Conservation (phyloP, 805 yeast species). For the Cyberlindnera bimundalis region DNA sequence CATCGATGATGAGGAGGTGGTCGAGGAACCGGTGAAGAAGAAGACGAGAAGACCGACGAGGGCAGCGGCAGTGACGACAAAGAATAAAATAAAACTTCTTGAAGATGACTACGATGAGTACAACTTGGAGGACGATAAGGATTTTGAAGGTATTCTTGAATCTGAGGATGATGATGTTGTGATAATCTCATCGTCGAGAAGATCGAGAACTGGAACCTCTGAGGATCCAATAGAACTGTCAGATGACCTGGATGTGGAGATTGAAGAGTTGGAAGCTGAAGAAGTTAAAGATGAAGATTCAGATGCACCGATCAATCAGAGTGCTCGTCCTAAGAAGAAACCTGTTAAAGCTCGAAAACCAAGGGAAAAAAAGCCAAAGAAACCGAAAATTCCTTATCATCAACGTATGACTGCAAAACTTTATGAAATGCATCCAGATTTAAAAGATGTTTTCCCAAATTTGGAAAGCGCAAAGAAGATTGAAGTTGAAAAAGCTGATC, state of each 20-base stretch:
- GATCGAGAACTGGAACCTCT: constrained; percentile 12
- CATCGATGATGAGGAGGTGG: constrained; percentile 6
- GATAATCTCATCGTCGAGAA: constrained; percentile 6
- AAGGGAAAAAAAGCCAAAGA: constrained; percentile 28
- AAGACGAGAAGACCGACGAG: constrained; percentile 19
- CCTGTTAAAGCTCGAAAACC: constrained; percentile 15
- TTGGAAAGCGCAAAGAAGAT: constrained; percentile 47
- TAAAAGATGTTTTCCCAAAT: constrained; percentile 67
- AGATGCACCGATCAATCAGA: constrained; percentile 28
- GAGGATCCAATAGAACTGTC: constrained; percentile 20
- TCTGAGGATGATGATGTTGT: constrained; percentile 27
- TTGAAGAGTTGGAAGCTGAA: constrained; percentile 14
- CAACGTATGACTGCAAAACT: constrained; percentile 66
- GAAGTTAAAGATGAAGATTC: constrained; percentile 22
- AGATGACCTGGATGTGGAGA: constrained; percentile 15
- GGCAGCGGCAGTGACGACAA: constrained; percentile 29
- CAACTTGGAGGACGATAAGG: constrained; percentile 29
- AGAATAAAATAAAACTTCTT: constrained; percentile 23
- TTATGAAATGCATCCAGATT: constrained; percentile 74
- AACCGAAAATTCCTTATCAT: constrained; percentile 61
- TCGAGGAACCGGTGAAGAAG: too few relatives aligned
- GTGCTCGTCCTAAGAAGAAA: constrained; percentile 19
- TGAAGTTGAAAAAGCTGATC: constrained; percentile 54
- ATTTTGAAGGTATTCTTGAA: constrained; percentile 27
- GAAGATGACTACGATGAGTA: constrained; percentile 36